phyloP scores from a whole-genome alignment of 805 yeast species.

The Cyberlindnera petersonii region DNA sequence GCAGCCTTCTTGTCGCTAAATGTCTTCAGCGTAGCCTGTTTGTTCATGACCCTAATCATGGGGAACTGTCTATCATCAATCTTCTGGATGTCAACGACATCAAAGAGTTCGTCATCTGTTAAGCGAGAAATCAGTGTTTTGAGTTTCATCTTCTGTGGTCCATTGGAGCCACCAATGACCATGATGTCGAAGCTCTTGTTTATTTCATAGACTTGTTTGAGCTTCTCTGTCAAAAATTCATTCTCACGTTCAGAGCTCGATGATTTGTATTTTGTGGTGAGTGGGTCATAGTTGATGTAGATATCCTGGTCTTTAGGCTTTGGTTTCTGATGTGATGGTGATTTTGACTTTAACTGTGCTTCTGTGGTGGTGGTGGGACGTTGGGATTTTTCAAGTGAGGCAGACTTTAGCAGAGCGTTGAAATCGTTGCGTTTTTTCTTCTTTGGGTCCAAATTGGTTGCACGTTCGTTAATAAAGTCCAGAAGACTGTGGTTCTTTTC shows the following conservation, averaged over 20 bases:
- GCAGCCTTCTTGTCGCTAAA: constrained; percentile 23
- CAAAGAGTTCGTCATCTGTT: constrained; percentile 15
- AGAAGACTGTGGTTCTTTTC: too few species aligned
- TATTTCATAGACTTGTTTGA: constrained; percentile 15
- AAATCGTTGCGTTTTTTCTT: too few species aligned
- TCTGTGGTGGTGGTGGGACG: too few species aligned
- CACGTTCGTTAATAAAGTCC: too few species aligned
- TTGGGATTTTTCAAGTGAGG: too few species aligned
- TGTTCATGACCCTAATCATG: constrained; percentile 14
- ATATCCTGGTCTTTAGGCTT: constrained; percentile 8
- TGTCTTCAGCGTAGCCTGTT: constrained; percentile 28
- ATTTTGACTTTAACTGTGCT: too few species aligned
- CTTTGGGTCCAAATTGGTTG: too few species aligned
- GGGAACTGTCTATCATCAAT: constrained; percentile 11
- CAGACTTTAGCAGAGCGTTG: too few species aligned
- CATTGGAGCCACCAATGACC: constrained; percentile 13
- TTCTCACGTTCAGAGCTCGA: constrained; percentile 19
- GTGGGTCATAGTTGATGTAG: constrained; percentile 16
- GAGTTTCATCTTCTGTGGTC: constrained; percentile 9
- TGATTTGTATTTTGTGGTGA: constrained; percentile 18
- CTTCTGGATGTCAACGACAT: constrained; percentile 20
- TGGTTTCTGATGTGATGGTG: constrained; percentile 8
- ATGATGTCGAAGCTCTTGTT: constrained; percentile 15
- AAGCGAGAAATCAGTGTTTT: constrained; percentile 12
- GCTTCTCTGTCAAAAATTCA: constrained; percentile 20